These are phyloP conservation scores for Xylariales sp. DNA, from an alignment of 2,329 filamentous ascomycete genomes.

Conservation along the genomic window DNA sequence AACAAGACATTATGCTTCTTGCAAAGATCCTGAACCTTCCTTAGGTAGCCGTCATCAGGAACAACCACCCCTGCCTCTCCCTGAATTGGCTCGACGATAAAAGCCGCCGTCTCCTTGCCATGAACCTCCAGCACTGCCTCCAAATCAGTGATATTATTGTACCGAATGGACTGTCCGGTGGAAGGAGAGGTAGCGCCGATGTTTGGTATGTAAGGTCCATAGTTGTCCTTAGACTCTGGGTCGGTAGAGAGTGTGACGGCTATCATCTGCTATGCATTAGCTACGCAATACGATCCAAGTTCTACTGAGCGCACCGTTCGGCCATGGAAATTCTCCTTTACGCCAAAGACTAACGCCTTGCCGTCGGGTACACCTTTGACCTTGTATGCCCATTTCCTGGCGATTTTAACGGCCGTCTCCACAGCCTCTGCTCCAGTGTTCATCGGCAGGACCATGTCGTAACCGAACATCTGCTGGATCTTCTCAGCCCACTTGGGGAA, in stretches of 20 bases:
- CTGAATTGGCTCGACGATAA: slow-evolving; percentile 96
- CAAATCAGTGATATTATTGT: slow-evolving; percentile 85
- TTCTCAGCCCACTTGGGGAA: slow-evolving; percentile 96
- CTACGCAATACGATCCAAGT: neutral
- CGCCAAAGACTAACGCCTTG: slow-evolving; percentile 86
- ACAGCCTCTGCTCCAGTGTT: slow-evolving; percentile 97
- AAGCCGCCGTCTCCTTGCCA: slow-evolving; percentile 87
- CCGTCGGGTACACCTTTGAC: slow-evolving; percentile 88
- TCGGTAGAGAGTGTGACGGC: slow-evolving; percentile 96
- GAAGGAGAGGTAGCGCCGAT: slow-evolving; percentile 82
- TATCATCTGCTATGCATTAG: slow-evolving; percentile 72
- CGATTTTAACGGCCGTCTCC: slow-evolving; percentile 95
- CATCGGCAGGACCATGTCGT: slow-evolving; percentile 98
- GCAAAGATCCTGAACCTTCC: slow-evolving; percentile 83
- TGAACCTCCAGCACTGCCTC: slow-evolving; percentile 82
- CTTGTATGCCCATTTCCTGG: slow-evolving; percentile 98
- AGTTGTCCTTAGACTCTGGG: slow-evolving; percentile 95
- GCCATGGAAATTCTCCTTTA: slow-evolving; percentile 94
- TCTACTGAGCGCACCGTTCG: slow-evolving; percentile 72
- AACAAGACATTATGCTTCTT: slow-evolving; percentile 95
- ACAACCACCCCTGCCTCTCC: slow-evolving; percentile 97
- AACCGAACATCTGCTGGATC: slow-evolving; percentile 87
- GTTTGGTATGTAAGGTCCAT: slow-evolving; percentile 93
- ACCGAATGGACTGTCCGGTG: slow-evolving; percentile 82
- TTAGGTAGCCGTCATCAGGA: slow-evolving; percentile 88